Percentiles rank a stretch among this genome's conserved stretches.
phyloP scores from a whole-genome alignment of 139 green algal genomes.

The Asterochloris erici region DNA sequence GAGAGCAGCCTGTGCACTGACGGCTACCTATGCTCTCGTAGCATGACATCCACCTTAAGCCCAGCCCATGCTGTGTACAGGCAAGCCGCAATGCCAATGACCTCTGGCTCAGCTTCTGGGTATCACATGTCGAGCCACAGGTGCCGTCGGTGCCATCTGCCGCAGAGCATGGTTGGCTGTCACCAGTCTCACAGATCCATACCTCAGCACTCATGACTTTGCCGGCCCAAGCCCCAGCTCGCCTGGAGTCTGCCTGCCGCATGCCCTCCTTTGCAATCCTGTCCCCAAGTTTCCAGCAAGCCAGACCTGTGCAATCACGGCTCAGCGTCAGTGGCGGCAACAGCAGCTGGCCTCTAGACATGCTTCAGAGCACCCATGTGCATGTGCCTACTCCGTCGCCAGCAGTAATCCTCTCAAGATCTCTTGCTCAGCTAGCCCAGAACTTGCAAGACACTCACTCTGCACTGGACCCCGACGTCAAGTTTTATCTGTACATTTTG shows the following conservation, averaged over 20 bases:
- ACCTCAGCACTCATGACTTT: not conserved
- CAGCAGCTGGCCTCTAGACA: no score
- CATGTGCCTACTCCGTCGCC: not conserved
- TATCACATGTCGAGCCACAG: constrained; percentile 27
- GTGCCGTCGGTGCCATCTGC: not conserved
- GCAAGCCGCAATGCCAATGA: constrained; percentile 67
- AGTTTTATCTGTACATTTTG: constrained; percentile 56
- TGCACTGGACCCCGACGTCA: constrained; percentile 11
- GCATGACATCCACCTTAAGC: no score
- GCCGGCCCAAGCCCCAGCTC: not conserved
- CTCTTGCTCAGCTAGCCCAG: not conserved
- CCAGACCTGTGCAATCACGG: no score
- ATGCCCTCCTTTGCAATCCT: no score
- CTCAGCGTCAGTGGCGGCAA: no score
- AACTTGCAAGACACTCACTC: not conserved
- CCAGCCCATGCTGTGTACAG: constrained; percentile 24
- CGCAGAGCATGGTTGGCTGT: not conserved
- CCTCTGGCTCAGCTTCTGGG: constrained; percentile 73
- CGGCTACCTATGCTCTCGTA: not conserved
- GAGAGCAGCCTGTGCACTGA: not conserved
- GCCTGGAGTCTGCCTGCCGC: not conserved
- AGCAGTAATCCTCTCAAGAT: not conserved
- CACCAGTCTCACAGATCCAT: not conserved
- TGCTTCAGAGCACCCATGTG: no score
- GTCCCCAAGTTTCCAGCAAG: no score